phyloP scores from a whole-genome alignment of 768 basidiomycete species.

The Kwoniella botswanensis region DNA sequence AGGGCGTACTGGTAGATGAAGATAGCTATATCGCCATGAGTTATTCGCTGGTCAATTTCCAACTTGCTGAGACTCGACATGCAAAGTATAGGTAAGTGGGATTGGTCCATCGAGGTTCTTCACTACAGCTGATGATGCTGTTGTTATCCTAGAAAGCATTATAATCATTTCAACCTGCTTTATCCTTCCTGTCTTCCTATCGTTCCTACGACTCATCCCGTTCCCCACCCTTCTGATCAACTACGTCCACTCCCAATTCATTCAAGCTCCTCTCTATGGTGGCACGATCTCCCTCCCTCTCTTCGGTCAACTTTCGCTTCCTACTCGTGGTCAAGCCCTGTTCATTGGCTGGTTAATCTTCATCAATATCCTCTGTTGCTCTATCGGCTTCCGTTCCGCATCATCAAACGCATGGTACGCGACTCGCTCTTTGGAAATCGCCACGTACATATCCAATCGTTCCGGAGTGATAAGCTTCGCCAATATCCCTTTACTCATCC shows the following conservation, averaged over 20 bases:
- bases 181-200: background rate
- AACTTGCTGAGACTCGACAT: background rate
- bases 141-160: background rate
- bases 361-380: background rate
- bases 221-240: background rate
- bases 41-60: background rate
- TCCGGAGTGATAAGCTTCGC: conserved; percentile 24
- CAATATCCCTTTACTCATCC: conserved; percentile 27
- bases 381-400: conserved; percentile 13
- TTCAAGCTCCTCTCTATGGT: background rate
- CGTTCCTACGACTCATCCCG: background rate
- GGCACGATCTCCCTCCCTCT: background rate
- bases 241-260: background rate
- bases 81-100: background rate
- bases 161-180: background rate
- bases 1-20: background rate
- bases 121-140: background rate
- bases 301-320: background rate
- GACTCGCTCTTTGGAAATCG: conserved; percentile 8
- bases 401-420: conserved; percentile 26
- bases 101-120: background rate
- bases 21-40: background rate
- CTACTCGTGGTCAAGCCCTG: conserved; percentile 5
- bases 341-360: background rate
- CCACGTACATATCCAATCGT: conserved; percentile 24